Percentiles rank a stretch among this genome's conserved stretches.
Evolutionary conservation across 441 rosid genomes (phyloP).

Genomic region (Pelargonium fulgidum): DNA sequence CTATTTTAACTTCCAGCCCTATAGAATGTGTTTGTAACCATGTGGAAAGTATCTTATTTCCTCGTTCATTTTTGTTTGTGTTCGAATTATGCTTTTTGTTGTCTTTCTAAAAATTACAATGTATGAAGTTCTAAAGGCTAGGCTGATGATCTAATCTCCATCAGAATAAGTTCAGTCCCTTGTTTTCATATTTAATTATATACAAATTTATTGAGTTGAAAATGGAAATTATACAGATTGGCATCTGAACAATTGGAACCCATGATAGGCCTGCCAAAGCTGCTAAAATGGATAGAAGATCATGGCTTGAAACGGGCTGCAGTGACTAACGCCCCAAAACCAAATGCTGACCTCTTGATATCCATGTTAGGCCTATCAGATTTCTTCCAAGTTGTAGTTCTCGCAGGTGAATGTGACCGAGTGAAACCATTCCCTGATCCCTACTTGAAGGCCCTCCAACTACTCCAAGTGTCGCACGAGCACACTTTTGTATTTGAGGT

Average conservation of each 20-base stretch:
- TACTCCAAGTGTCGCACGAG: conserved; percentile 16
- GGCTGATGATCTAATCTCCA: too few relatives aligned
- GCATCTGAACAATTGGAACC: conserved; percentile 15
- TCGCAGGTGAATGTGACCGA: conserved; percentile 17
- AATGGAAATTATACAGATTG: conserved; percentile 13
- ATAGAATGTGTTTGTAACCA: too few relatives aligned
- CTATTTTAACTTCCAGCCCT: too few relatives aligned
- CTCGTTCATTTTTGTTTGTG: too few relatives aligned
- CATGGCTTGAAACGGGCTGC: conserved; percentile 26
- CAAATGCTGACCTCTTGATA: conserved; percentile 19
- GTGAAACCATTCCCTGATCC: conserved; percentile 24
- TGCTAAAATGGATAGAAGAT: conserved; percentile 25
- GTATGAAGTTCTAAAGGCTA: too few relatives aligned
- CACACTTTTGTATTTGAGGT: conserved; percentile 24
- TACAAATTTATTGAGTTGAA: neutral
- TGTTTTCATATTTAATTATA: neutral
- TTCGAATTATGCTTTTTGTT: too few relatives aligned
- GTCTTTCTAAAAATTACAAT: too few relatives aligned
- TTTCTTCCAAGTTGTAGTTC: conserved; percentile 19
- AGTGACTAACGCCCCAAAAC: conserved; percentile 24
- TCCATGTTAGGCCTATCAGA: conserved; percentile 12
- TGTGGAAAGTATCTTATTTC: neutral
- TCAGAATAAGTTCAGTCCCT: neutral
- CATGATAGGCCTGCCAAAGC: conserved; percentile 19
- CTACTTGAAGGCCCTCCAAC: conserved; percentile 17